phyloP scores from a whole-genome alignment of 2,329 filamentous ascomycete species.

The Teratosphaeria nubilosa region DNA sequence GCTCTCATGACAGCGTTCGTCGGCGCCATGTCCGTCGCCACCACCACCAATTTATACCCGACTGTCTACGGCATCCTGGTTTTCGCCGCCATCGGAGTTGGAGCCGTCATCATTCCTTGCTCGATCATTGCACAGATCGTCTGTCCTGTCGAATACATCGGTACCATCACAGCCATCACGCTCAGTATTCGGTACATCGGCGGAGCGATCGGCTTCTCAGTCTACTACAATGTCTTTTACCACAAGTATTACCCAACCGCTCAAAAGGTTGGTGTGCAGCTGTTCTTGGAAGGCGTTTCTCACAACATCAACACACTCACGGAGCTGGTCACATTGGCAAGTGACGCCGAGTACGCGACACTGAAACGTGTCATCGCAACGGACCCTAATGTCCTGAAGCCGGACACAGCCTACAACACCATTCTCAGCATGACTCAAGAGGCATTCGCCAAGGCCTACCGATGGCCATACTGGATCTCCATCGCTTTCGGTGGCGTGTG shows the following conservation, averaged over 20 bases:
- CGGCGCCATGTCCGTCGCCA: slow-evolving; percentile 14
- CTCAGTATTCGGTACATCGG: slow-evolving; percentile 59
- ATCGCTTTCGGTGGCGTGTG: slow-evolving; percentile 25
- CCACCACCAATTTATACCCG: slow-evolving; percentile 12
- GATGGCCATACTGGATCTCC: slow-evolving; percentile 22
- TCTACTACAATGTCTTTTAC: slow-evolving; percentile 45
- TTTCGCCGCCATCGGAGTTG: slow-evolving; percentile 54
- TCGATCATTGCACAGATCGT: slow-evolving; percentile 58
- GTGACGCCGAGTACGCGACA: slow-evolving; percentile 11
- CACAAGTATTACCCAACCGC: slow-evolving; percentile 24
- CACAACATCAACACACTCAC: slow-evolving; percentile 4
- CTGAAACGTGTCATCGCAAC: slow-evolving; percentile 8
- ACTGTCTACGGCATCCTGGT: slow-evolving; percentile 40
- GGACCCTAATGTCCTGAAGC: slow-evolving; percentile 7
- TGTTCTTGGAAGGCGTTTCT: background rate
- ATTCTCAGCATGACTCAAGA: slow-evolving; percentile 16
- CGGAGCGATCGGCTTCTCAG: slow-evolving; percentile 44
- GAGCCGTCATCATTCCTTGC: slow-evolving; percentile 57
- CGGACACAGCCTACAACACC: slow-evolving; percentile 16
- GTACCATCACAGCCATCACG: slow-evolving; percentile 57
- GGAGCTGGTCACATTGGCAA: slow-evolving; percentile 12
- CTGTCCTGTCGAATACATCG: slow-evolving; percentile 59
- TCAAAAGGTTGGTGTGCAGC: slow-evolving; percentile 3
- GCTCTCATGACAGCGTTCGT: slow-evolving; percentile 50
- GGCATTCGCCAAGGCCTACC: slow-evolving; percentile 21